phyloP scores from a whole-genome alignment of 306 rosid species.

The Mimosa pudica region DNA sequence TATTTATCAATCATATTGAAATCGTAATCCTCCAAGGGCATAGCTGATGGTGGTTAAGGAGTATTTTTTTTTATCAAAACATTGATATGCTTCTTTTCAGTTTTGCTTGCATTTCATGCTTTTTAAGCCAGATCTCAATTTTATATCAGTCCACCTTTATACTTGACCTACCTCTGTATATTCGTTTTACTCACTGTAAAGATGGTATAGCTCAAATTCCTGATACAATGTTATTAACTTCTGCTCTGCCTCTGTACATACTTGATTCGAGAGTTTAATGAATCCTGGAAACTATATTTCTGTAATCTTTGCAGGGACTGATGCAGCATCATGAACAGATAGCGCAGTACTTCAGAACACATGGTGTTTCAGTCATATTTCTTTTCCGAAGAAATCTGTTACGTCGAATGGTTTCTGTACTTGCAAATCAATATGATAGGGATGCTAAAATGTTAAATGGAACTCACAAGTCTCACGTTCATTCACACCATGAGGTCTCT shows the following conservation, averaged over 20 bases:
- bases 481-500: constrained; percentile 83
- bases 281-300: constrained; percentile 15
- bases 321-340: constrained; percentile 86
- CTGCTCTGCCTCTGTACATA: constrained; percentile 23
- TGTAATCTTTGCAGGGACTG: constrained; percentile 67
- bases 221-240: constrained; percentile 8
- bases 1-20: background rate
- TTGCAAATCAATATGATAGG: constrained; percentile 85
- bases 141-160: constrained; percentile 16
- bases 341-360: constrained; percentile 69
- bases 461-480: constrained; percentile 98
- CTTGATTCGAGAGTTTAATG: constrained; percentile 6
- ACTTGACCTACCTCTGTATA: background rate
- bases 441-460: constrained; percentile 78
- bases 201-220: background rate
- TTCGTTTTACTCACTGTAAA: constrained; percentile 5
- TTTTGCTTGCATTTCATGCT: too few species aligned
- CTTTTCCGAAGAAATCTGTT: constrained; percentile 94
- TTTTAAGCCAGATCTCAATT: background rate
- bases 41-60: background rate
- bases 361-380: constrained; percentile 85
- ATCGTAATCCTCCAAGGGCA: background rate
- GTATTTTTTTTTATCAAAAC: background rate
- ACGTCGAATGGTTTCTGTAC: constrained; percentile 89
- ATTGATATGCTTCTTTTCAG: too few species aligned